Percentiles rank a stretch among this genome's conserved stretches.
phyloP scores from a whole-genome alignment of 164 flowering plant species.

The Berberis thunbergii region DNA sequence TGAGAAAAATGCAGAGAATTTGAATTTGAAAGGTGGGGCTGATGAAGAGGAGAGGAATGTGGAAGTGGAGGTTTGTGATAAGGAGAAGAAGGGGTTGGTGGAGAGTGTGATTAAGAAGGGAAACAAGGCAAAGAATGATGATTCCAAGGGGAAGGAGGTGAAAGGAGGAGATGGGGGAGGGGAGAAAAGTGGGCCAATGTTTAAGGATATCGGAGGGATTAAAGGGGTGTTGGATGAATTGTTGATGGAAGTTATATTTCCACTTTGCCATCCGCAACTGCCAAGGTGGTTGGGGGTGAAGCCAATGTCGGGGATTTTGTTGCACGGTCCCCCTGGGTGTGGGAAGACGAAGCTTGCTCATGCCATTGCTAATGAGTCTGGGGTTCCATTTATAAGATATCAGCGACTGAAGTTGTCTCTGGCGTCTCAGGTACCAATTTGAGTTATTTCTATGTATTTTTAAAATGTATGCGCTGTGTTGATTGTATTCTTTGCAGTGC shows the following conservation, averaged over 20 bases:
- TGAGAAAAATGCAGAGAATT: background rate
- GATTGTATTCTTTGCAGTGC: background rate
- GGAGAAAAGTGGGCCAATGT: slow-evolving; percentile 47
- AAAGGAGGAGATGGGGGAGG: slow-evolving; percentile 13
- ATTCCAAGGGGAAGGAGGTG: slow-evolving; percentile 6
- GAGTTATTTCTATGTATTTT: background rate
- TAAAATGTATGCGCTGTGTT: background rate
- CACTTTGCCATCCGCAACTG: slow-evolving; percentile 60
- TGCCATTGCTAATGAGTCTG: slow-evolving; percentile 92
- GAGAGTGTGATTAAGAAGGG: slow-evolving; percentile 4
- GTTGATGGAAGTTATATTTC: slow-evolving; percentile 66
- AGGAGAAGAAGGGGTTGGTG: slow-evolving; percentile 18
- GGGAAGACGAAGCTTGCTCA: slow-evolving; percentile 96
- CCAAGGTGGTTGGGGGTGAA: slow-evolving; percentile 56
- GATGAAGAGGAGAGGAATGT: slow-evolving; percentile 27
- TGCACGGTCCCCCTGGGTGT: slow-evolving; percentile 95
- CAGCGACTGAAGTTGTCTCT: slow-evolving; percentile 87
- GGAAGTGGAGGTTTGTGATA: slow-evolving; percentile 47
- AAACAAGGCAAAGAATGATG: slow-evolving; percentile 6
- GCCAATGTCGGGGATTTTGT: slow-evolving; percentile 69
- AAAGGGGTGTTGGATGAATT: slow-evolving; percentile 52
- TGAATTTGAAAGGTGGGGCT: slow-evolving; percentile 1
- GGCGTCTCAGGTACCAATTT: slow-evolving; percentile 68
- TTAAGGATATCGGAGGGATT: slow-evolving; percentile 87
- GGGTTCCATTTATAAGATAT: slow-evolving; percentile 80